Evolutionary conservation across 1,284 basidiomycete species (phyloP).

Genomic region (Phellopilus nigrolimitatus): DNA sequence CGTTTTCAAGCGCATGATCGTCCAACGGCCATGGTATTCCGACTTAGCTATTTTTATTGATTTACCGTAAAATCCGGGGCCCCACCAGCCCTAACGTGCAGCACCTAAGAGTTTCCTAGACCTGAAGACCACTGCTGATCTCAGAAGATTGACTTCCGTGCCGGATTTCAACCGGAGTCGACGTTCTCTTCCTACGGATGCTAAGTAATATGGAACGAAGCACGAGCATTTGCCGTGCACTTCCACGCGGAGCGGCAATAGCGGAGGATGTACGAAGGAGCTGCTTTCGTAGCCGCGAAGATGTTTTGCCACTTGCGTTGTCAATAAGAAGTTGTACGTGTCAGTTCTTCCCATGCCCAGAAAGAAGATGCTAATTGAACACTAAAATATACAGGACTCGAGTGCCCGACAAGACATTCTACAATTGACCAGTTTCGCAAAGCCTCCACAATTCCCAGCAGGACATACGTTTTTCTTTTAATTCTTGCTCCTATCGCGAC

Average conservation of each 20-base stretch:
- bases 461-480: neutral
- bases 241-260: neutral
- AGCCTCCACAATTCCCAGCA: neutral
- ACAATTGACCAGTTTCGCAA: too few species aligned
- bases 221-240: neutral
- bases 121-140: neutral
- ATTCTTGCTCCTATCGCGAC: neutral
- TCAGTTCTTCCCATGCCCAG: too few species aligned
- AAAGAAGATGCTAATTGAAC: neutral
- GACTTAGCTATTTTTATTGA: too few species aligned
- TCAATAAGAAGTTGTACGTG: too few species aligned
- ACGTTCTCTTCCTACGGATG: neutral
- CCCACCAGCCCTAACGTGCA: neutral
- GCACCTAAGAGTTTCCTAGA: neutral
- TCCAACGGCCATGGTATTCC: neutral
- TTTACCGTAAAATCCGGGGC: neutral
- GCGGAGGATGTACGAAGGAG: neutral
- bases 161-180: neutral
- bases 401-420: too few species aligned
- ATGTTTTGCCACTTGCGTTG: neutral
- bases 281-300: neutral
- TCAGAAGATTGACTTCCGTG: neutral
- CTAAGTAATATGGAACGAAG: neutral
- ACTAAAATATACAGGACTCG: neutral
- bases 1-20: neutral